Evolutionary conservation across 2,329 filamentous ascomycete species (phyloP).

Genomic region (Grosmannia serpens): DNA sequence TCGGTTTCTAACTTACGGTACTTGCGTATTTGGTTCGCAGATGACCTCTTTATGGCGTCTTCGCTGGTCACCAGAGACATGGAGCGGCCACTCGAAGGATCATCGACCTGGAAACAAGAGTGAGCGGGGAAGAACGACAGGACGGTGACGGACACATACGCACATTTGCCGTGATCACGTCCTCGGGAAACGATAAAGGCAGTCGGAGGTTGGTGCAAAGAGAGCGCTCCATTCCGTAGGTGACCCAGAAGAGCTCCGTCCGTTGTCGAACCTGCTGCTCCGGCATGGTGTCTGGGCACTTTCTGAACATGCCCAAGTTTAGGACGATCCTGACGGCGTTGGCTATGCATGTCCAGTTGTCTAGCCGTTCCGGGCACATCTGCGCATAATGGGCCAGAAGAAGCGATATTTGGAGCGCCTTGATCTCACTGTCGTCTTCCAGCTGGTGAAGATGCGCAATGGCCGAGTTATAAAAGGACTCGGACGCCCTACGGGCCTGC

Average conservation of each 20-base stretch:
- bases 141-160: not conserved
- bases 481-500: conserved; percentile 2
- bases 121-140: not conserved
- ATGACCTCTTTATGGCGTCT: not conserved
- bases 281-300: conserved; percentile 35
- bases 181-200: conserved; percentile 23
- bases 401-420: conserved; percentile 36
- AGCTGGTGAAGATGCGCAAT: conserved; percentile 20
- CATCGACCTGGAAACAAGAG: not conserved
- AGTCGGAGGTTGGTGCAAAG: conserved; percentile 39
- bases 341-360: conserved; percentile 35
- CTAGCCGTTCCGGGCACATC: conserved; percentile 32
- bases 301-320: conserved; percentile 35
- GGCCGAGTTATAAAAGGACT: conserved; percentile 2
- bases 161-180: not conserved
- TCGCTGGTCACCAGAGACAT: not conserved
- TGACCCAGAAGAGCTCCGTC: conserved; percentile 55
- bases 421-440: conserved; percentile 21
- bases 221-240: conserved; percentile 38
- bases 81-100: not conserved
- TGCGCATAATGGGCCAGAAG: conserved; percentile 38
- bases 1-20: conserved; percentile 1
- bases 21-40: conserved; percentile 1
- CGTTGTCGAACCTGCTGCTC: conserved; percentile 36
- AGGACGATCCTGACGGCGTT: conserved; percentile 37